Evolutionary conservation across 225 moss, liverwort and hornwort species (phyloP).

Genomic region (Thuidium tamariscinum): DNA sequence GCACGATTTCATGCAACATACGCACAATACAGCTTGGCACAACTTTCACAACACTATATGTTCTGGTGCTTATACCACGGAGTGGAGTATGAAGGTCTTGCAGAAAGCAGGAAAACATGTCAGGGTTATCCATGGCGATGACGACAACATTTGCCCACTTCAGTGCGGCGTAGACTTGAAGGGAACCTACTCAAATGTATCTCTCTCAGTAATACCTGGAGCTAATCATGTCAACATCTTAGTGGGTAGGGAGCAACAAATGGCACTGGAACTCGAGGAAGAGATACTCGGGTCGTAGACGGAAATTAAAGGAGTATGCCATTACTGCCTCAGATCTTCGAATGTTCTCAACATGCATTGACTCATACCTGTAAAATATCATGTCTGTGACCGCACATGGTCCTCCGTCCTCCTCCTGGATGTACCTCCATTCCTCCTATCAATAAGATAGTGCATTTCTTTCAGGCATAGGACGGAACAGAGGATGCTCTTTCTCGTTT

Average conservation of each 20-base stretch:
- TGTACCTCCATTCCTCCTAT: neutral
- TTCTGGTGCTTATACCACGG: conserved; percentile 40
- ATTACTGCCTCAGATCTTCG: neutral
- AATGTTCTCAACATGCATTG: neutral
- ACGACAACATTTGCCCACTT: conserved; percentile 52
- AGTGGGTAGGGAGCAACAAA: conserved; percentile 39
- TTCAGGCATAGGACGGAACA: neutral
- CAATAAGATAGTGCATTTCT: neutral
- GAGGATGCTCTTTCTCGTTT: neutral
- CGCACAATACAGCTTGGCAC: conserved; percentile 82
- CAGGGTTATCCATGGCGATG: conserved; percentile 53
- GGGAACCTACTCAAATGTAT: conserved; percentile 44
- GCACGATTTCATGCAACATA: conserved; percentile 74
- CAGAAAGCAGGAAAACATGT: conserved; percentile 31
- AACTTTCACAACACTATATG: conserved; percentile 84
- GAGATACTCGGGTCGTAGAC: conserved; percentile 6
- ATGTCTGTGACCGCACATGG: neutral
- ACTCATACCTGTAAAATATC: neutral
- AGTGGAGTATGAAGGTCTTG: conserved; percentile 40
- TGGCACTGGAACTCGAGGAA: conserved; percentile 46
- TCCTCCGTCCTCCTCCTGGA: neutral
- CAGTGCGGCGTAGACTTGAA: conserved; percentile 37
- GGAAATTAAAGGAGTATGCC: neutral
- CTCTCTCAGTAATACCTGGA: conserved; percentile 27
- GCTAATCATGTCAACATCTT: conserved; percentile 47